Base-by-base conservation (phyloP, 2,329 filamentous ascomycete genomes). In the Cordyceps farinosa region DNA sequence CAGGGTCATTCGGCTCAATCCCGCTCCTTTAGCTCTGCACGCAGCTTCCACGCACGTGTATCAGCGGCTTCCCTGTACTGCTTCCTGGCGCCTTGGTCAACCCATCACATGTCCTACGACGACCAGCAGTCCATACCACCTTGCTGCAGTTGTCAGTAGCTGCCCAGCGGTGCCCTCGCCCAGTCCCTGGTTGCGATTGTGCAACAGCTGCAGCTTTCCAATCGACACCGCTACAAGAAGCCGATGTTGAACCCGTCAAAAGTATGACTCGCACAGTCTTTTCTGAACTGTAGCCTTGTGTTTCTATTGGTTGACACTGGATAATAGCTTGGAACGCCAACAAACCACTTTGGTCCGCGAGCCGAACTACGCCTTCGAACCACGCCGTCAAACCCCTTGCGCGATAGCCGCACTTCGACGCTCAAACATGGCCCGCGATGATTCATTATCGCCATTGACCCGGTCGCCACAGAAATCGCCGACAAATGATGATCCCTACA, bases 391-490 rank as follows among this genome's bases (percentile, higher is more conserved):
- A 40, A 59, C 48, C 45, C 61, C 47, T 34, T 42, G 44, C 47
- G 42, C 45, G 45, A 36, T 47, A 34, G 34, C 61, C 7, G 36
- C 52, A 27, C 27, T 29, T 30, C 34, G 64, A 63, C 47, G 32
- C 42, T 44, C 62, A 56, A 54, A 48, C 2, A 62, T 62, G 60
- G 60, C 51, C 34, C 65, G 66, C 62, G 69, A 71, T 63, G 67
- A 67, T 7, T 70, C 69, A 11, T 62, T 70, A 54, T 72, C 69
- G 47, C 68, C 70, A 51, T 65, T 69, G 66, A 67, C 67, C n/a
- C 65, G 56, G 38, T 65, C 56, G 30, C 63, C 62, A 32, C 57
- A 61, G 53, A 57, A 56, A 29, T 27, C 56, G 4, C 70, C 70
- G 10, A 56, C 67, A 55, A 67, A 69, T 36, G 57, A 67, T 56